phyloP scores from a whole-genome alignment of 169 alveolate genomes.

The Plasmodium gaboni region DNA sequence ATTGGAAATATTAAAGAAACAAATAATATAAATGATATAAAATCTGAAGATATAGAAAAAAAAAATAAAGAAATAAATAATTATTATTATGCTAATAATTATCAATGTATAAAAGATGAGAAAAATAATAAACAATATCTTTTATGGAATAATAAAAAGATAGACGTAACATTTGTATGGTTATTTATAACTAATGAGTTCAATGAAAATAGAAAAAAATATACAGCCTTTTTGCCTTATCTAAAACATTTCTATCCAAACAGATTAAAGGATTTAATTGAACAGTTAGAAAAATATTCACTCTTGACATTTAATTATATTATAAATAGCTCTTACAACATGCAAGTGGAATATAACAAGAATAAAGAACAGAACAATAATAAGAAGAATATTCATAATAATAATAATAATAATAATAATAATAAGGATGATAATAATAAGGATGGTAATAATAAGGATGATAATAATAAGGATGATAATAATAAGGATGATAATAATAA shows the following conservation, averaged over 20 bases:
- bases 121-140: too few species aligned
- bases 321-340: constrained; percentile 7
- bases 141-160: neutral
- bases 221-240: constrained; percentile 31
- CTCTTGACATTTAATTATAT: constrained; percentile 21
- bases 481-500: neutral
- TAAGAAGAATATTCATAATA: neutral
- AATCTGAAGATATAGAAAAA: too few species aligned
- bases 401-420: neutral
- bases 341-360: constrained; percentile 9
- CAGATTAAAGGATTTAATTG: constrained; percentile 30
- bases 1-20: too few species aligned
- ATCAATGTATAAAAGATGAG: too few species aligned
- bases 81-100: too few species aligned
- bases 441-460: neutral
- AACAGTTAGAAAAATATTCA: constrained; percentile 31
- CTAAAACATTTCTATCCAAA: constrained; percentile 47
- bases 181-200: constrained; percentile 57
- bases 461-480: neutral
- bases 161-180: constrained; percentile 51
- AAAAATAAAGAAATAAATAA: too few species aligned
- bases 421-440: neutral
- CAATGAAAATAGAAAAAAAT: constrained; percentile 41
- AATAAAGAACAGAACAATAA: neutral
- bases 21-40: too few species aligned